Evolutionary conservation across 306 rosid species (phyloP).

Genomic region (Morella rubra): DNA sequence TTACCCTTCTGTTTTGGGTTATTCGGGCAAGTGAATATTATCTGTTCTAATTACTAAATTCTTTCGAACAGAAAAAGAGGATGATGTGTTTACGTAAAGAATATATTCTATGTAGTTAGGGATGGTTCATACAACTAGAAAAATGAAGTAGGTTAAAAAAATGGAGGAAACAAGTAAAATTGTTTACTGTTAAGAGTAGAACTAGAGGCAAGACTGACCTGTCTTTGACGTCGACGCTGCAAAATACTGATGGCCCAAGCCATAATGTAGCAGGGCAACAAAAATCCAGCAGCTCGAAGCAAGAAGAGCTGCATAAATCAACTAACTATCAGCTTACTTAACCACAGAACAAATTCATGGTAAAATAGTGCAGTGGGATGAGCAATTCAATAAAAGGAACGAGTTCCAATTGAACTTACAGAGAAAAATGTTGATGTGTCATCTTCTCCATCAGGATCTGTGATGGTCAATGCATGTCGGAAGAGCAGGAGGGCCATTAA

Average conservation of each 20-base stretch:
- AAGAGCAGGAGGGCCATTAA: slow-evolving; percentile 85
- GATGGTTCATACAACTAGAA: neutral
- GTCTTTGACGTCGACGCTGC: slow-evolving; percentile 97
- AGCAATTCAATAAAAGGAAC: neutral
- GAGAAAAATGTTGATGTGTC: slow-evolving; percentile 78
- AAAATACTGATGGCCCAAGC: slow-evolving; percentile 97
- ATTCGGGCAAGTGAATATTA: neutral
- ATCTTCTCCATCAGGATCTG: slow-evolving; percentile 62
- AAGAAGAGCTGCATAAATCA: slow-evolving; percentile 50
- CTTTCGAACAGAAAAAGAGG: neutral
- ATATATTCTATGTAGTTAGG: neutral
- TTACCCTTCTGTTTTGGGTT: neutral
- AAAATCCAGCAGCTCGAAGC: slow-evolving; percentile 96
- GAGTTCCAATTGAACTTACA: slow-evolving; percentile 42
- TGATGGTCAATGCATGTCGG: slow-evolving; percentile 76
- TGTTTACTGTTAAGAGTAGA: neutral
- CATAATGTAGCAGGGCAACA: slow-evolving; percentile 96
- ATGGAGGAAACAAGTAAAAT: neutral
- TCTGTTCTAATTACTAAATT: neutral
- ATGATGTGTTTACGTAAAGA: neutral
- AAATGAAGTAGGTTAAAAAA: neutral
- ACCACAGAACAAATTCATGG: neutral
- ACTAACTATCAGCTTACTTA: slow-evolving; percentile 23
- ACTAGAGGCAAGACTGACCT: slow-evolving; percentile 42
- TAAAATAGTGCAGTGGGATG: slow-evolving; percentile 1